Evolutionary conservation across 495 filamentous ascomycete species (phyloP).

Genomic region (Neurospora africana): DNA sequence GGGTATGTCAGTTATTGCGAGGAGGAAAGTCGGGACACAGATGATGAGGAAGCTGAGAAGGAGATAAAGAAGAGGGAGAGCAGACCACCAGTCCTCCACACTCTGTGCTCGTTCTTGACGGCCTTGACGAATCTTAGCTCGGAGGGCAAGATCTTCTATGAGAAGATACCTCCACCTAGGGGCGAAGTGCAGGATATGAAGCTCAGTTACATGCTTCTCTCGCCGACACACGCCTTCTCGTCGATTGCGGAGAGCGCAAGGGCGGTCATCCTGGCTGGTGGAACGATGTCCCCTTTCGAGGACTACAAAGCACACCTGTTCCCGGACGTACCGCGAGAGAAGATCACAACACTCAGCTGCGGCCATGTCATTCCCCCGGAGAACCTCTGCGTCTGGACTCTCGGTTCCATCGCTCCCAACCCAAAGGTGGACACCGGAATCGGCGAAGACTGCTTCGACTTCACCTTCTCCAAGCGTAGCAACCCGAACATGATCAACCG

Average conservation of each 20-base stretch:
- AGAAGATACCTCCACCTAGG: conserved; percentile 30
- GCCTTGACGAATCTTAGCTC: conserved; percentile 79
- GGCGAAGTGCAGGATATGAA: conserved; percentile 37
- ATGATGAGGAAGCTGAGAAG: neutral
- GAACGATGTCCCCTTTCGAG: conserved; percentile 94
- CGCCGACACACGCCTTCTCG: conserved; percentile 84
- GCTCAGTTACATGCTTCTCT: conserved; percentile 84
- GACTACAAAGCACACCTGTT: conserved; percentile 83
- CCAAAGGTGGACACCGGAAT: neutral
- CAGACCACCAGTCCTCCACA: conserved; percentile 62
- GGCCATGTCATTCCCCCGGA: conserved; percentile 84
- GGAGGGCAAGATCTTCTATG: conserved; percentile 80
- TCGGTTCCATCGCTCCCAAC: conserved; percentile 31
- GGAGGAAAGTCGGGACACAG: conserved; percentile 16
- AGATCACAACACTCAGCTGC: conserved; percentile 75
- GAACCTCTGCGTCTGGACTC: conserved; percentile 66
- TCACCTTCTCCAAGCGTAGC: conserved; percentile 71
- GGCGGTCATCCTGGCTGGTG: conserved; percentile 84
- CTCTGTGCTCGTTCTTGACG: conserved; percentile 70
- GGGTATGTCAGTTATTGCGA: conserved; percentile 61
- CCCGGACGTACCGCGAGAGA: conserved; percentile 52
- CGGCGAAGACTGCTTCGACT: conserved; percentile 55
- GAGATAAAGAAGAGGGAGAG: neutral
- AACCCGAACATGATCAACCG: conserved; percentile 52
- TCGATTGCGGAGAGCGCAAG: conserved; percentile 78